These are phyloP conservation scores for Xanthoconium stramineum DNA, from an alignment of 768 basidiomycete species.

Conservation along the genomic window DNA sequence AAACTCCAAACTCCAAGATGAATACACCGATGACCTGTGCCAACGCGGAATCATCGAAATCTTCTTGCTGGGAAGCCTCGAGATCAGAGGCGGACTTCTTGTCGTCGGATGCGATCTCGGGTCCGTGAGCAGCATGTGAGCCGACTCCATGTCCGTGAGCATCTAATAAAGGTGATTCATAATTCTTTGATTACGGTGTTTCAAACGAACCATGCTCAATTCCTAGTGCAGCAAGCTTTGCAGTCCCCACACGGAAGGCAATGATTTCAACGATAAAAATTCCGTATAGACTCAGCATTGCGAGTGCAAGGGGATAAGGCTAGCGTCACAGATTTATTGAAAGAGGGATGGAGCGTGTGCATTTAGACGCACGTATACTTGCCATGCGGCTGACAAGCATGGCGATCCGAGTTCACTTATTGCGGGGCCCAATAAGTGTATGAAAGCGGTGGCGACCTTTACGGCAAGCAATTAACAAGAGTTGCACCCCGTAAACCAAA, in stretches of 20 bases:
- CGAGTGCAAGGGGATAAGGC: conserved; percentile 82
- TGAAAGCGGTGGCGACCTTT: conserved; percentile 87
- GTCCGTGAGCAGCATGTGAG: conserved; percentile 67
- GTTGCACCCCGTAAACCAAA: not conserved
- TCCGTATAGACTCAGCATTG: conserved; percentile 74
- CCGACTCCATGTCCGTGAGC: conserved; percentile 63
- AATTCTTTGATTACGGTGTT: not conserved
- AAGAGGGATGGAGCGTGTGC: not conserved
- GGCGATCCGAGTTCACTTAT: conserved; percentile 63
- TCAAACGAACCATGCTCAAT: conserved; percentile 50
- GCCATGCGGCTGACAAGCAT: conserved; percentile 73
- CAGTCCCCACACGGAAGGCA: conserved; percentile 84
- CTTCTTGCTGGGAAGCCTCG: conserved; percentile 18
- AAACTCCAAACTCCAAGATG: conserved; percentile 92
- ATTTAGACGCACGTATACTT: conserved; percentile 55
- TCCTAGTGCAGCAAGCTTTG: conserved; percentile 66
- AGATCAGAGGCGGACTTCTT: conserved; percentile 24
- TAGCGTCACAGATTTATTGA: conserved; percentile 27
- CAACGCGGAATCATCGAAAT: conserved; percentile 40
- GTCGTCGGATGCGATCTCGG: conserved; percentile 39
- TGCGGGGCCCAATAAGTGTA: conserved; percentile 77
- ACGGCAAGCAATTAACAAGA: not conserved
- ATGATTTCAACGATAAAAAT: conserved; percentile 85
- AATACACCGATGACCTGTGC: conserved; percentile 85
- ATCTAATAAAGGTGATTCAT: conserved; percentile 37